Evolutionary conservation across 2,329 filamentous ascomycete genomes (phyloP), one percentile per base, ranked within the genome.

Genomic region (Fusarium sp.): DNA sequence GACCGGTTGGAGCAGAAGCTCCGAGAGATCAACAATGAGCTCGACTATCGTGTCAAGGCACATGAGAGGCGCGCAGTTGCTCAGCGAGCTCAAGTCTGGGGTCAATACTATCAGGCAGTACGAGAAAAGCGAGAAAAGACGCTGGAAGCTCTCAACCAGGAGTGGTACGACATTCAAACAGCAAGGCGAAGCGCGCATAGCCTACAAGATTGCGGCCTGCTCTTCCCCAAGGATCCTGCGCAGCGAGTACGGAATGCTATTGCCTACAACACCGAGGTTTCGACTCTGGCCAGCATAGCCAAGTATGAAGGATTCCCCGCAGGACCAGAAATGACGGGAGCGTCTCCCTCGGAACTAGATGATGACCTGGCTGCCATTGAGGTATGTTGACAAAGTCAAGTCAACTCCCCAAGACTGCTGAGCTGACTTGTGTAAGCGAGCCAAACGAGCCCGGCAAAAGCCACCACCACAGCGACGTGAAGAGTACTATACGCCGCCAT

Each of bases 251-350:
- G 91, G 71, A 94, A 98, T 72, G 95, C 97, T 77, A 90, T 95
- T 59, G 93, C 95, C 56, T 98, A 98, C 85, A 98, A 98, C 82
- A 94, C 93, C 75, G 97, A 99, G 82, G 95, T 99, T 6, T 97
- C 95, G 0, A 91, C 98, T 31, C 86, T 99, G 67, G 92, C 95
- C 7, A 96, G 96, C 41, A 88, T 98, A 61, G 95, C 96, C 39
- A 98, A 98, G 84, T 95, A 98, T 81, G 92, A 97, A 79, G 97
- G 97, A 27, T 99, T 99, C 84, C 97, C 97, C 39, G 95, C 96
- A 35, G 97, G 95, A n/a, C 97, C 97, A 22, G 89, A 94, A 37
- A 92, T 99, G 83, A 88, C 88, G 67, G 89, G 93, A 48, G 93
- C 94, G 29, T 92, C 92, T 41, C 83, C 89, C 24, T 86, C 89